phyloP scores from a whole-genome alignment of 345 rosid genomes.

The Ceriops tagal region DNA sequence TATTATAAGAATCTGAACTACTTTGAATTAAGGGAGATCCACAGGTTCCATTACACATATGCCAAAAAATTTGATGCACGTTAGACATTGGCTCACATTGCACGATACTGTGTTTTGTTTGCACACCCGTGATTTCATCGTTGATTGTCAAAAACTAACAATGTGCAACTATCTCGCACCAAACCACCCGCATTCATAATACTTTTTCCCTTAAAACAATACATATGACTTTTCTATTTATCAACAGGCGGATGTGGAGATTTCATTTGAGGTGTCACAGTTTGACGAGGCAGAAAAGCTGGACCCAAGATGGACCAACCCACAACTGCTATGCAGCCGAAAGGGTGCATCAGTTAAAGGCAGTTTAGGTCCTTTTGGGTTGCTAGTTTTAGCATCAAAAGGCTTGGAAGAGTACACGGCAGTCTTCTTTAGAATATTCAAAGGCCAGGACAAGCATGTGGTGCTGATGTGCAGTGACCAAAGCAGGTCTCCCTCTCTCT shows the following conservation, averaged over 20 bases:
- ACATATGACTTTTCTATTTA: not conserved
- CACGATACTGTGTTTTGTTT: too few species aligned
- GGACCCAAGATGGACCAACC: constrained; percentile 28
- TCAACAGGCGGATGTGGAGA: constrained; percentile 53
- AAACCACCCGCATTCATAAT: too few species aligned
- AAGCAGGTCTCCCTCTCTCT: constrained; percentile 31
- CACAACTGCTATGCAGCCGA: constrained; percentile 41
- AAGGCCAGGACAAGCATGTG: constrained; percentile 24
- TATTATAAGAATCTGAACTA: too few species aligned
- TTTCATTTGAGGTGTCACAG: constrained; percentile 38
- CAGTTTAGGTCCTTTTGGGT: constrained; percentile 58
- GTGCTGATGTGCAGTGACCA: constrained; percentile 65
- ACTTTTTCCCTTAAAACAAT: too few species aligned
- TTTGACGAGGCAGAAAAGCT: constrained; percentile 32
- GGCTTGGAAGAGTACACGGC: constrained; percentile 59
- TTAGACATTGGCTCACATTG: too few species aligned
- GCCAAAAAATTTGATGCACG: too few species aligned
- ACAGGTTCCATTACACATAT: too few species aligned
- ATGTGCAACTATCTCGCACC: too few species aligned
- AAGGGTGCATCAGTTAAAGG: constrained; percentile 30
- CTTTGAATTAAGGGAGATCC: too few species aligned
- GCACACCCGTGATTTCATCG: too few species aligned
- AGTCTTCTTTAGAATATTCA: constrained; percentile 53
- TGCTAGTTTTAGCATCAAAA: constrained; percentile 51
- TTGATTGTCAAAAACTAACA: too few species aligned